Percentiles rank a stretch among this genome's conserved stretches.
phyloP scores from a whole-genome alignment of 139 green algal genomes.

The Closterium sp. region DNA sequence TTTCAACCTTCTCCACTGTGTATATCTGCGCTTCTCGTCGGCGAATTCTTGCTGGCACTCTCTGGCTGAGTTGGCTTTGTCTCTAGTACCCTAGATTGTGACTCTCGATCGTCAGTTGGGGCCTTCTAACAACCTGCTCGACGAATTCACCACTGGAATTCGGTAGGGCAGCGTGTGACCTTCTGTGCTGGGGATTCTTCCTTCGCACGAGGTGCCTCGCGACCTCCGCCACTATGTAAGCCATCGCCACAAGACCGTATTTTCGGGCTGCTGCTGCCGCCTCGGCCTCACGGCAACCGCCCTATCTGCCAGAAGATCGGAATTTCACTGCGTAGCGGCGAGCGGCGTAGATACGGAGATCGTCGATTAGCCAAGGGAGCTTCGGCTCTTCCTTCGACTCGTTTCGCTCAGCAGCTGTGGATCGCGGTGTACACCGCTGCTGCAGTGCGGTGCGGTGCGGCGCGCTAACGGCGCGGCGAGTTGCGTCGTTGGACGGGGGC shows the following conservation, averaged over 20 bases:
- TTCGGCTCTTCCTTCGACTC: background rate
- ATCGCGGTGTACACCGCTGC: background rate
- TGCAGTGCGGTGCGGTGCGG: background rate
- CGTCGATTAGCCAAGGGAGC: background rate
- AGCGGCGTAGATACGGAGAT: background rate
- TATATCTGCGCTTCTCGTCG: background rate
- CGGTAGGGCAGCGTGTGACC: background rate
- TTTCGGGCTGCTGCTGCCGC: background rate
- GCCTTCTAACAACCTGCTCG: background rate
- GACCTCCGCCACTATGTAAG: background rate
- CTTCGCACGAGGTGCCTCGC: background rate
- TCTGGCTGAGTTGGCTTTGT: no score
- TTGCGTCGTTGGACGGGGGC: background rate
- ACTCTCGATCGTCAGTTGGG: background rate
- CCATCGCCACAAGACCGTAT: background rate
- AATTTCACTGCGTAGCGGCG: background rate
- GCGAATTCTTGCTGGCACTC: background rate
- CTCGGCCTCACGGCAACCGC: no score
- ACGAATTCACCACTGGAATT: background rate
- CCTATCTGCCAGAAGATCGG: background rate
- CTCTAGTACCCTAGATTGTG: background rate
- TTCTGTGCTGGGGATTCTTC: background rate
- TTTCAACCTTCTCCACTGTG: background rate
- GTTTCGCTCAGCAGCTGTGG: background rate
- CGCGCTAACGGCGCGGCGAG: background rate